Evolutionary conservation across 108 stramenopile species (phyloP).

Genomic region (Licmophora abbreviata): DNA sequence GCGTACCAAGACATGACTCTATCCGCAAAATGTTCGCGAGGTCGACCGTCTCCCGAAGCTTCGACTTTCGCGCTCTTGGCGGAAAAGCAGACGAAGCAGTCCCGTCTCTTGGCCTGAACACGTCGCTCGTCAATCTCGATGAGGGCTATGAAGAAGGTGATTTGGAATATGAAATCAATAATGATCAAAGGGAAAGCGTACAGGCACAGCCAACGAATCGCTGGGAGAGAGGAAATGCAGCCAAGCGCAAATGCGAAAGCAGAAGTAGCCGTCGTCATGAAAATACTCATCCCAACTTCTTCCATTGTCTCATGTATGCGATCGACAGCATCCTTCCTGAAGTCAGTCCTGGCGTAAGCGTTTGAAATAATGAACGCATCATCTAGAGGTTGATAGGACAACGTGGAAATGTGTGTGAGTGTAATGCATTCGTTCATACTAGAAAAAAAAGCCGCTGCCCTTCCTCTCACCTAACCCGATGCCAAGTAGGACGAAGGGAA

Average conservation of each 20-base stretch:
- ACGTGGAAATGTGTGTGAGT: slow-evolving; percentile 5
- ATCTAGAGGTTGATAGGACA: slow-evolving; percentile 1
- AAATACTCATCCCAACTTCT: slow-evolving; percentile 7
- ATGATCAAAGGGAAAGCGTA: slow-evolving; percentile 22
- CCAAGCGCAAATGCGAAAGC: slow-evolving; percentile 28
- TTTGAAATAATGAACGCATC: slow-evolving; percentile 5
- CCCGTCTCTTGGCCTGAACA: slow-evolving; percentile 7
- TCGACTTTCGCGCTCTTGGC: background rate
- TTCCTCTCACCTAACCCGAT: no score
- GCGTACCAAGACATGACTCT: slow-evolving; percentile 7
- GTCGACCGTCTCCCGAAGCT: background rate
- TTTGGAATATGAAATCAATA: slow-evolving; percentile 33
- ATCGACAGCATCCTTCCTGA: slow-evolving; percentile 1
- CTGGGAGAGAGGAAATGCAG: slow-evolving; percentile 18
- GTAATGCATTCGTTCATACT: background rate
- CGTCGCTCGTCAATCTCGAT: slow-evolving; percentile 9
- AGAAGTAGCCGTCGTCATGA: slow-evolving; percentile 26
- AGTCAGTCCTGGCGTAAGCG: background rate
- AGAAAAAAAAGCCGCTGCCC: no score
- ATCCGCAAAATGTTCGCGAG: background rate
- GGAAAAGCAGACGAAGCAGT: slow-evolving; percentile 7
- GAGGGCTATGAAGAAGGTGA: slow-evolving; percentile 19
- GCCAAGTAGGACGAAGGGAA: background rate
- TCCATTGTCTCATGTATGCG: slow-evolving; percentile 9
- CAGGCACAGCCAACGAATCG: slow-evolving; percentile 20